Base-by-base conservation (phyloP, 2,329 filamentous ascomycete genomes). In the Penicillium sp. region DNA sequence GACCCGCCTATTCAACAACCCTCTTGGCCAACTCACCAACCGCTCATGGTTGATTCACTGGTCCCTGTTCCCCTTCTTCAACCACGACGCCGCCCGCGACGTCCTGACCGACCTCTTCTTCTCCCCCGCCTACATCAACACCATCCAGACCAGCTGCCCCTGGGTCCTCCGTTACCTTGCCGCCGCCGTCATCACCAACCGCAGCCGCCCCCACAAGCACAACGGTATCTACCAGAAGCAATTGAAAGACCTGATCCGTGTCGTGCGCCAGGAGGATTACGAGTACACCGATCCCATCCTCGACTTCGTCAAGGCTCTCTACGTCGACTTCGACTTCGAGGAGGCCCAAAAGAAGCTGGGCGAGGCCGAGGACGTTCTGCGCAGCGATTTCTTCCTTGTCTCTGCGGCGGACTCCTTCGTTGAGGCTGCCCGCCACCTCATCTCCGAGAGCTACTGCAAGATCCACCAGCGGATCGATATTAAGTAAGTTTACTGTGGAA, bases 391-490 rank as follows among this genome's bases (percentile, higher is more conserved):
- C 82, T 99, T 99, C 88, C 84, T 99, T 51, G 85, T 89, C 50
- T 87, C 86, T 17, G 85, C 89, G 3, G 86, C 90, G 27, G 93
- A 97, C 66, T 81, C 86, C 34, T 99, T 99, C 70, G 90, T 99
- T 59, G 93, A 97, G 69, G 88, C 91, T 42, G 94, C 94, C 32
- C 84, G 94, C 69, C 94, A 99, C 80, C 82, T 99, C 55, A 97
- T 99, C 74, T 97, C 93, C 48, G 94, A 99, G 81, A 91, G 87
- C 74, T 99, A 99, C 84, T 99, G 94, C 90, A 97, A 97, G 85
- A 99, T 99, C 73, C 95, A 97, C 76, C 91, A 96, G 72, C 85
- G 93, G 66, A 99, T 99, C 72, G 93, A 97, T 74, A 97, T 99
- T 74, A 91, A 92, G 84, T 86, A 81, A 68, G 59, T 58, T 58